Evolutionary conservation across 202 grass and related monocot species (phyloP).

Genomic region (Carex arenaria): DNA sequence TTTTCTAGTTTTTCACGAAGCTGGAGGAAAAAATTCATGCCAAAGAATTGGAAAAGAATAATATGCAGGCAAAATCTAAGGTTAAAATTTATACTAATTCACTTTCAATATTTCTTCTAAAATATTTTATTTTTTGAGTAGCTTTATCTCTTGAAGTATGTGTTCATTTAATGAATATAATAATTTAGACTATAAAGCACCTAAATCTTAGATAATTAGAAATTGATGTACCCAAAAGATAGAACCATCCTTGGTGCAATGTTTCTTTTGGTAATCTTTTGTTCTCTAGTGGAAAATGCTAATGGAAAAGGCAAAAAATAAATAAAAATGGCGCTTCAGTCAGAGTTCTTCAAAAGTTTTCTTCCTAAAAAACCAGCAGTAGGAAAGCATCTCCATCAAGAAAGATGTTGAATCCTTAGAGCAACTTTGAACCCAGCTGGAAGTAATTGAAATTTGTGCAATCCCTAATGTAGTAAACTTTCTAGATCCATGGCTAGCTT

Average conservation of each 20-base stretch:
- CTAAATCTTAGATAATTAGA: neutral
- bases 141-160: neutral
- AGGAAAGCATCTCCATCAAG: no score
- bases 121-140: neutral
- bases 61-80: slow-evolving; percentile 89
- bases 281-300: neutral
- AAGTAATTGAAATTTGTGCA: neutral
- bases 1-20: slow-evolving; percentile 84
- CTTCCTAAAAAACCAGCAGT: no score
- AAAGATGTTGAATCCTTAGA: no score
- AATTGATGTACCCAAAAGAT: neutral
- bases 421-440: no score
- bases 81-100: slow-evolving; percentile 30
- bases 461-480: neutral
- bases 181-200: neutral
- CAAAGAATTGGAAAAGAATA: slow-evolving; percentile 82
- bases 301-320: neutral
- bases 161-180: neutral
- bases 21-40: slow-evolving; percentile 90
- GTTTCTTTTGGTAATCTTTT: neutral
- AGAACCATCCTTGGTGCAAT: neutral
- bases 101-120: slow-evolving; percentile 2
- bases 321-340: no score
- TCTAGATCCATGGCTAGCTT: slow-evolving; percentile 5
- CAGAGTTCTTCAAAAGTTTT: no score